Percentiles rank a stretch among this genome's conserved stretches.
Evolutionary conservation across 1,284 basidiomycete genomes (phyloP).

Genomic region (Microbotryum saponariae): DNA sequence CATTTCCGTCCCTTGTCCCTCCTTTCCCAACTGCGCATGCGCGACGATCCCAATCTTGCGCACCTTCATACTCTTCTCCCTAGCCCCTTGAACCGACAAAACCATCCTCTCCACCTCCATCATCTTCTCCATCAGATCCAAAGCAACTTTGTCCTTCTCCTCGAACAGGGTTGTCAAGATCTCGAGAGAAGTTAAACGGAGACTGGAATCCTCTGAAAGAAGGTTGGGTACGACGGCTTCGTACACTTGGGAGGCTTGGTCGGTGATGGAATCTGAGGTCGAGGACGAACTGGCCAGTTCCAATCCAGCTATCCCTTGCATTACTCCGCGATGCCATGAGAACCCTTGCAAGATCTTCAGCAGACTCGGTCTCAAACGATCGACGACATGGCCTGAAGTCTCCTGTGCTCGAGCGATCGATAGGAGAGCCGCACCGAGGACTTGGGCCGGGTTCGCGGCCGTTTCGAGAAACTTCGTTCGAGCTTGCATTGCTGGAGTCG

Average conservation of each 20-base stretch:
- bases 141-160: slow-evolving; percentile 15
- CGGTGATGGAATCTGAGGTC: background rate
- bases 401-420: slow-evolving; percentile 4
- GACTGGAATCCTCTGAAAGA: slow-evolving; percentile 45
- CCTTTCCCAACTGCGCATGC: slow-evolving; percentile 22
- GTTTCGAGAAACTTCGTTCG: slow-evolving; percentile 24
- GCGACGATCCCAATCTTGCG: slow-evolving; percentile 37
- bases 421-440: slow-evolving; percentile 21
- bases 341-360: slow-evolving; percentile 17
- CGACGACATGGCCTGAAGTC: too few relatives aligned
- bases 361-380: too few relatives aligned
- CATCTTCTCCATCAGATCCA: slow-evolving; percentile 30
- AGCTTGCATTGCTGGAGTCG: slow-evolving; percentile 9
- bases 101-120: slow-evolving; percentile 36
- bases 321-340: slow-evolving; percentile 33
- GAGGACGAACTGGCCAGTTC: slow-evolving; percentile 16
- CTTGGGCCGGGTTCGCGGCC: slow-evolving; percentile 17
- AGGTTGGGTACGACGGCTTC: slow-evolving; percentile 39
- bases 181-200: slow-evolving; percentile 42
- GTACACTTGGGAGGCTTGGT: slow-evolving; percentile 16
- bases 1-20: slow-evolving; percentile 26
- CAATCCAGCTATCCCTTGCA: slow-evolving; percentile 25
- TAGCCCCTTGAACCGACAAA: slow-evolving; percentile 56
- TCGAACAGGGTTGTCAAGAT: slow-evolving; percentile 38
- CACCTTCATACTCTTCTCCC: slow-evolving; percentile 71